Percentiles rank a stretch among this genome's conserved stretches.
Conservation (phyloP, 1,284 basidiomycete genomes). For the Vanrija sp. region DNA sequence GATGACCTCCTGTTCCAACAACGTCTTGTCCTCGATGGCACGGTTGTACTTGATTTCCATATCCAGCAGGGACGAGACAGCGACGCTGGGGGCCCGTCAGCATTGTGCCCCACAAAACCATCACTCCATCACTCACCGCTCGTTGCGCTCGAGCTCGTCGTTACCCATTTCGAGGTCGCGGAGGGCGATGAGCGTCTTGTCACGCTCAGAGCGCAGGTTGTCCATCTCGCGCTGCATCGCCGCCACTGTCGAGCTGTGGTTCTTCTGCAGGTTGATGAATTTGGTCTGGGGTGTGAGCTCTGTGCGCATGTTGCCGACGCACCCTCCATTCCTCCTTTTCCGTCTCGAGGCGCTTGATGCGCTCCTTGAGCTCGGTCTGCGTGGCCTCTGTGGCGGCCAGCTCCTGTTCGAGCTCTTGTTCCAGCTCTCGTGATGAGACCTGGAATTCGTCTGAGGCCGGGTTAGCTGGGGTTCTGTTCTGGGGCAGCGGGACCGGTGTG, state of each 20-base stretch:
- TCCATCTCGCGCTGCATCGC: constrained; percentile 70
- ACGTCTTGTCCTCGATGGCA: constrained; percentile 91
- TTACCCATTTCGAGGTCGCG: constrained; percentile 93
- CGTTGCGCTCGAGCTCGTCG: constrained; percentile 87
- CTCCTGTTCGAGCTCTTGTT: constrained; percentile 86
- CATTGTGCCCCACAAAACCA: not conserved
- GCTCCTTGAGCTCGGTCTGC: constrained; percentile 73
- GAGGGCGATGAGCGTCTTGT: constrained; percentile 71
- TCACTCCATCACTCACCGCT: constrained; percentile 53
- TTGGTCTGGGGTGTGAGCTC: constrained; percentile 58
- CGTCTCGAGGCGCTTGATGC: constrained; percentile 65
- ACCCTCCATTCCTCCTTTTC: constrained; percentile 95
- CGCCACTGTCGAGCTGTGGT: constrained; percentile 73
- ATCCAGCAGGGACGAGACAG: constrained; percentile 84
- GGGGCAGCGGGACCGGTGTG: not conserved
- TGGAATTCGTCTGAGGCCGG: constrained; percentile 70
- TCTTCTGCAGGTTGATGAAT: constrained; percentile 82
- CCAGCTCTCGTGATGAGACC: constrained; percentile 82
- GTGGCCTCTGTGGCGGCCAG: constrained; percentile 79
- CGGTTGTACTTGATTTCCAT: constrained; percentile 86
- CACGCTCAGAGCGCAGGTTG: constrained; percentile 67
- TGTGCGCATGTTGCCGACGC: constrained; percentile 10
- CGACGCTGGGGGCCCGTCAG: constrained; percentile 54
- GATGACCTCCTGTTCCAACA: constrained; percentile 93
- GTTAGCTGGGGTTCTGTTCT: not conserved